Evolutionary conservation across 2,329 filamentous ascomycete species (phyloP).

Genomic region (Orbilia blumenaviensis): DNA sequence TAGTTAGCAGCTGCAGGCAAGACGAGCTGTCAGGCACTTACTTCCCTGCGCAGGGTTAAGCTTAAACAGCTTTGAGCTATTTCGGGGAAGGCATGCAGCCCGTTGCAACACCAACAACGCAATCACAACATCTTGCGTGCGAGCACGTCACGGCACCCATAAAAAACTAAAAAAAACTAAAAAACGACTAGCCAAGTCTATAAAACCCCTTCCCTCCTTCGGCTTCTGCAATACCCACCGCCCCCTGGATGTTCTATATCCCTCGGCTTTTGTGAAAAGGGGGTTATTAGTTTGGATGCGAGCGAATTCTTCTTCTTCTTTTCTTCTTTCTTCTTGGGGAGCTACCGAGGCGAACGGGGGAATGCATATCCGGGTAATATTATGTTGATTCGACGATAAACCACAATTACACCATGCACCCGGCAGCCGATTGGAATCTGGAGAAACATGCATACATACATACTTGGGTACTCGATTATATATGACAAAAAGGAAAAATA

Average conservation of each 20-base stretch:
- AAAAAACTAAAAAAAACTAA: no score
- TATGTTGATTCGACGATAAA: conserved; percentile 3
- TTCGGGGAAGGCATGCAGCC: neutral
- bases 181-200: no score
- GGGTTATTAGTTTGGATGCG: neutral
- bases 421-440: no score
- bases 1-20: no score
- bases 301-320: conserved; percentile 13
- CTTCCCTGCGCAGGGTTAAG: conserved; percentile 29
- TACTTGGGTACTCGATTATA: no score
- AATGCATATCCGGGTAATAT: conserved; percentile 31
- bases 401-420: neutral
- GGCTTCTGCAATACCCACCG: no score
- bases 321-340: neutral
- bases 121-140: conserved; percentile 38
- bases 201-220: conserved; percentile 1
- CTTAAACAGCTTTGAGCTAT: conserved; percentile 40
- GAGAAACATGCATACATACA: no score
- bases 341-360: neutral
- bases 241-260: no score
- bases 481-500: neutral
- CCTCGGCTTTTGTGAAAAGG: neutral
- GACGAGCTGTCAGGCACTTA: neutral
- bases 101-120: conserved; percentile 13
- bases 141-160: conserved; percentile 21